These are phyloP conservation scores for Aquilaria sinensis DNA, from an alignment of 345 rosid genomes.

Conservation along the genomic window DNA sequence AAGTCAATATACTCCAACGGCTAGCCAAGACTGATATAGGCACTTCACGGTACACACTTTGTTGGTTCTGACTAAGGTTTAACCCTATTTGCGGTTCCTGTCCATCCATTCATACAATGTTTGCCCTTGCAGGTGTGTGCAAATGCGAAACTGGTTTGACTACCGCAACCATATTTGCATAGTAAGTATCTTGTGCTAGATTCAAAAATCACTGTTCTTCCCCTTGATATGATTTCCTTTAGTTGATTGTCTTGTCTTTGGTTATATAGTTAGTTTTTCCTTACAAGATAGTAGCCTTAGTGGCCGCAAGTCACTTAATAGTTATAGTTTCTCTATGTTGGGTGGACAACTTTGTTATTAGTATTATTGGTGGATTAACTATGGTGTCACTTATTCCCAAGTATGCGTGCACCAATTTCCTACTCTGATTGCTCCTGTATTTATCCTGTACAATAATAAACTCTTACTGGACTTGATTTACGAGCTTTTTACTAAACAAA, in stretches of 20 bases:
- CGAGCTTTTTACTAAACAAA: constrained; percentile 40
- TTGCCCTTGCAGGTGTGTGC: constrained; percentile 59
- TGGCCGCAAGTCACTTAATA: too few relatives aligned
- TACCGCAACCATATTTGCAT: constrained; percentile 71
- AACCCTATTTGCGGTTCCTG: background rate
- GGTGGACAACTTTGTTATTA: background rate
- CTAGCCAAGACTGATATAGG: constrained; percentile 48
- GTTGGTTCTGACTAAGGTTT: constrained; percentile 3
- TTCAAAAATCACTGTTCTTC: constrained; percentile 4
- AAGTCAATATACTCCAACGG: constrained; percentile 58
- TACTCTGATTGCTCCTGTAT: constrained; percentile 3
- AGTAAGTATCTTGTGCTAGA: constrained; percentile 40
- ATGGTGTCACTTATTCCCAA: background rate
- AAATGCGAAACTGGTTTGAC: constrained; percentile 68
- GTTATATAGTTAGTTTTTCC: too few relatives aligned
- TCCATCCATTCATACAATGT: constrained; percentile 2
- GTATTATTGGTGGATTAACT: background rate
- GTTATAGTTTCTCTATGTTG: too few relatives aligned
- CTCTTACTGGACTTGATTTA: constrained; percentile 20
- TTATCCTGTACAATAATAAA: background rate
- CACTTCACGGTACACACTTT: constrained; percentile 40
- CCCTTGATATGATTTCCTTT: too few relatives aligned
- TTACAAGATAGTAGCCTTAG: too few relatives aligned
- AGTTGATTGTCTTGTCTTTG: too few relatives aligned
- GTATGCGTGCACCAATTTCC: background rate